Base-by-base conservation (phyloP, 2,329 filamentous ascomycete species). In the Aspergillus persii region DNA sequence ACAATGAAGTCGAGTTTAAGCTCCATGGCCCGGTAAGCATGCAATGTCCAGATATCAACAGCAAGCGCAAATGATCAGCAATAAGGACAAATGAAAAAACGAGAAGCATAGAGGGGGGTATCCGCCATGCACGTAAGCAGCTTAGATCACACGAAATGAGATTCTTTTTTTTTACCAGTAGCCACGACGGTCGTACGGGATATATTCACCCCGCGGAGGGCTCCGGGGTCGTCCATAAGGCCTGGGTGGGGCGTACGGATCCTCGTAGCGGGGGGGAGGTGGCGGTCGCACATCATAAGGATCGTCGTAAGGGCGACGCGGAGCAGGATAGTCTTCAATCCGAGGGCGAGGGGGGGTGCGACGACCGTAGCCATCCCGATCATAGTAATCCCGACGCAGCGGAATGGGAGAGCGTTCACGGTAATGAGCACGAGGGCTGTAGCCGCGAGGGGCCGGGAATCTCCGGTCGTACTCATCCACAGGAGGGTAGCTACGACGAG, bases 391-490 rank as follows among this genome's bases (percentile, higher is more conserved):
- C 67, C 91, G 89, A 61, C 89, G 83, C 57, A 77, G 65, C 23
- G 84, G 89, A 58, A 89, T 89, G 50, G 84, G 83, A 71, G 91
- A 94, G 69, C 93, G 88, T 71, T 96, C 92, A 73, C 94, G 92
- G 77, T 96, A 96, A 64, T 90, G 86, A 66, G 90, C 87, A 64
- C 89, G 89, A 63, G 92, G 93, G 76, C 90, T 96, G 76, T 96
- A 96, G 61, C 89, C 91, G 68, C 91, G 86, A 60, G 87, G 88
- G 58, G 86, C 86, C 61, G 91, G 89, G 49, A 89, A 89, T 69
- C 94, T 91, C 68, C 92, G 89, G 65, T 93, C 89, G 74, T 95
- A 93, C 69, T 95, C 90, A 71, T 94, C 91, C 63, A 84, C 81
- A 41, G 87, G 85, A 63, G 88, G 86, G 59, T 84, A 83, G 60